Percentiles rank a stretch among this genome's conserved stretches.
phyloP scores from a whole-genome alignment of 176 grass and related monocot genomes.

The Musa acuminata region DNA sequence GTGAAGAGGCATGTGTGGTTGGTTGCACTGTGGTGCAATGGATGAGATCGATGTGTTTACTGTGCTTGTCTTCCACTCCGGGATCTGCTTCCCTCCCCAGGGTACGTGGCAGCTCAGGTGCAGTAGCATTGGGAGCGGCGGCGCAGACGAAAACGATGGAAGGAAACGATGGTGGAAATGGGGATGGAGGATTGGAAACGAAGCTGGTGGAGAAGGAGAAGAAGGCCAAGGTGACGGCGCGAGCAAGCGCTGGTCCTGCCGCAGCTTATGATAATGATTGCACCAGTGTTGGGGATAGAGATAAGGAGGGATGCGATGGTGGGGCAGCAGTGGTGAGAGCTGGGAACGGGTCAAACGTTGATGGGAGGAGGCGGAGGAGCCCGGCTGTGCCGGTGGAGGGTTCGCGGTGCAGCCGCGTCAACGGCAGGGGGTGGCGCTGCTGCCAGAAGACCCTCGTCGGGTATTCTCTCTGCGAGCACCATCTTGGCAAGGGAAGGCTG shows the following conservation, averaged over 20 bases:
- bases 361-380: constrained; percentile 24
- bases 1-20: background rate
- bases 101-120: constrained; percentile 3
- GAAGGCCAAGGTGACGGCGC: constrained; percentile 5
- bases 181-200: background rate
- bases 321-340: background rate
- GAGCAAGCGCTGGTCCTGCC: background rate
- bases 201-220: constrained; percentile 18
- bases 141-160: background rate
- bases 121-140: constrained; percentile 3
- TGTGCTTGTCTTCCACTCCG: background rate
- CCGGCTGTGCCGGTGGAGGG: constrained; percentile 50
- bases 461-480: constrained; percentile 89
- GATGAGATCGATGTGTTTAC: background rate
- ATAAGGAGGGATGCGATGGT: background rate
- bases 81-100: background rate
- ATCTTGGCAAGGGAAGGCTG: constrained; percentile 76
- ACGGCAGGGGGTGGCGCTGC: constrained; percentile 92
- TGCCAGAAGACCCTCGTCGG: constrained; percentile 75
- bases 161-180: background rate
- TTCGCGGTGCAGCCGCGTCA: constrained; percentile 88
- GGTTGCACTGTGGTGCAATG: background rate
- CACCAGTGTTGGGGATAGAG: background rate
- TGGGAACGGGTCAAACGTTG: background rate
- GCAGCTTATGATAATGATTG: background rate